Evolutionary conservation across 2,329 filamentous ascomycete species (phyloP).

Genomic region (Microdochium paspali): DNA sequence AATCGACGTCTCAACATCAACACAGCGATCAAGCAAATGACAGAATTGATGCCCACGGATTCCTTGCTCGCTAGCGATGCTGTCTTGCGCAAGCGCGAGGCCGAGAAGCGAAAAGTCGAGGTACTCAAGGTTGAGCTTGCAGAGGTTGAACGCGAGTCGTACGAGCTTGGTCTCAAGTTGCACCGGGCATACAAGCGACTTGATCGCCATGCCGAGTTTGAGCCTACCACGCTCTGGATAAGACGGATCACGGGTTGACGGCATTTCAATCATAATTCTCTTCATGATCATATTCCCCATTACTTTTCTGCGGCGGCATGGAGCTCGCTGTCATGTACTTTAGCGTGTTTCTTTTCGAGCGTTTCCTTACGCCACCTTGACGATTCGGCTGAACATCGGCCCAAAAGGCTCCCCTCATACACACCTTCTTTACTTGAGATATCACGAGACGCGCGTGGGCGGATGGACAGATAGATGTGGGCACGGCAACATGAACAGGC

Average conservation of each 20-base stretch:
- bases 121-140: conserved; percentile 56
- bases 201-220: conserved; percentile 55
- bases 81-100: conserved; percentile 45
- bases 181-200: conserved; percentile 66
- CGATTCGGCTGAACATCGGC: no score
- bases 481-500: no score
- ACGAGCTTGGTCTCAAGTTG: conserved; percentile 68
- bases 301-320: no score
- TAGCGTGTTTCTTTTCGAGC: background rate
- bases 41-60: conserved; percentile 65
- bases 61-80: conserved; percentile 58
- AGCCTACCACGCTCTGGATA: conserved; percentile 68
- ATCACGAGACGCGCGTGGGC: no score
- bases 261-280: no score
- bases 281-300: no score
- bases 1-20: conserved; percentile 64
- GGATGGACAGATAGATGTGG: no score
- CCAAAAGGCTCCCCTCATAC: no score
- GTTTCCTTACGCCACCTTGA: no score
- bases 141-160: conserved; percentile 66
- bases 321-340: background rate
- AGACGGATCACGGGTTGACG: conserved; percentile 59
- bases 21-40: conserved; percentile 67
- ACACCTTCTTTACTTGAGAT: background rate
- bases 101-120: conserved; percentile 56